A percentile compares a stretch with the other conserved stretches of the same genome.
These are phyloP conservation scores for Termitomyces sp. DNA, from an alignment of 768 basidiomycete genomes.

Conservation along the genomic window DNA sequence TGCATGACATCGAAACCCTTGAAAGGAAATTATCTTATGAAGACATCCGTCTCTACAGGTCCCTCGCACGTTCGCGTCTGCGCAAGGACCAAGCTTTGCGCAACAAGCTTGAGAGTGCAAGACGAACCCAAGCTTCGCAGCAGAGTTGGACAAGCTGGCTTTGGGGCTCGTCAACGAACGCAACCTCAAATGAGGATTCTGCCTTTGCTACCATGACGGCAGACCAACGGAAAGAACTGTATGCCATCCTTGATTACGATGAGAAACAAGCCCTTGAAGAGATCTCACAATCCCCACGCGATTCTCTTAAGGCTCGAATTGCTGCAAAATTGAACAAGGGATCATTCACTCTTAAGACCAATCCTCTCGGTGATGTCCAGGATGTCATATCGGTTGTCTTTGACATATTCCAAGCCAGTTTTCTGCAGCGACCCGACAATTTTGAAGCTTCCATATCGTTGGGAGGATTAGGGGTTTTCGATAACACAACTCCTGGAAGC, in stretches of 20 bases:
- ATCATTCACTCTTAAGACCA: slow-evolving; percentile 75
- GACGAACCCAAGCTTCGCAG: slow-evolving; percentile 43
- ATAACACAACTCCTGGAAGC: slow-evolving; percentile 79
- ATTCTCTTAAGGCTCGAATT: slow-evolving; percentile 75
- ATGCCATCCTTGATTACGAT: slow-evolving; percentile 88
- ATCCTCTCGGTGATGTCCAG: slow-evolving; percentile 54
- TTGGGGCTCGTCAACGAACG: slow-evolving; percentile 56
- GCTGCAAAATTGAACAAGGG: slow-evolving; percentile 80
- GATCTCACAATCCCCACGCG: slow-evolving; percentile 65
- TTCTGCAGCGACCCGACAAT: slow-evolving; percentile 81
- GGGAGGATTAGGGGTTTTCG: slow-evolving; percentile 82
- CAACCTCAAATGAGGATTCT: slow-evolving; percentile 41
- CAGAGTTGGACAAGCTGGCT: slow-evolving; percentile 73
- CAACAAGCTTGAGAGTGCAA: slow-evolving; percentile 65
- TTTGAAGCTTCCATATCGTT: slow-evolving; percentile 83
- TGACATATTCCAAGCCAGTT: slow-evolving; percentile 78
- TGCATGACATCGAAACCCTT: slow-evolving; percentile 48
- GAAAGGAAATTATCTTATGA: slow-evolving; percentile 88
- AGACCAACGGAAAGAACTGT: slow-evolving; percentile 85
- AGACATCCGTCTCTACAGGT: slow-evolving; percentile 95
- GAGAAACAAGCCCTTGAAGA: slow-evolving; percentile 73
- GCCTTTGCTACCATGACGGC: slow-evolving; percentile 75
- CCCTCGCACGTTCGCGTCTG: slow-evolving; percentile 83
- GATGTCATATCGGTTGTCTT: slow-evolving; percentile 88
- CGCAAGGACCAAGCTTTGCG: slow-evolving; percentile 78